A percentile compares a stretch with the other conserved stretches of the same genome.
phyloP scores from a whole-genome alignment of 148 eudicot genomes.

The Rhododendron simsii region DNA sequence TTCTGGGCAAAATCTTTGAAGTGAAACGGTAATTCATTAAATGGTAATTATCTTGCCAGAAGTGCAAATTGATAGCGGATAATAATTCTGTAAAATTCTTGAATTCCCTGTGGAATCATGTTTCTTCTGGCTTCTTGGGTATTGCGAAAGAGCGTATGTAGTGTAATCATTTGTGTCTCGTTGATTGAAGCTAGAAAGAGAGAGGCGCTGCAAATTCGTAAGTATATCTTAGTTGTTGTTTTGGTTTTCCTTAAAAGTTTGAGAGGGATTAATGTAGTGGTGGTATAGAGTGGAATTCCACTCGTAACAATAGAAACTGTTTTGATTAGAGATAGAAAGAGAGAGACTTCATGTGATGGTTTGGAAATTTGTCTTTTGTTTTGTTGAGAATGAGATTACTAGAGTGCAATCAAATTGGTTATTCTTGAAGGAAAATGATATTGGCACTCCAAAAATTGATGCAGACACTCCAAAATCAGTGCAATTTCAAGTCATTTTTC shows the following conservation, averaged over 20 bases:
- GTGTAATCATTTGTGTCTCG: neutral
- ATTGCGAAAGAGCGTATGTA: neutral
- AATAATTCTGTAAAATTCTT: neutral
- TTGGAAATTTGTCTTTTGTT: neutral
- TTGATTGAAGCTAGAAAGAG: neutral
- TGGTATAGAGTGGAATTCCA: neutral
- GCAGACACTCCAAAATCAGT: no score
- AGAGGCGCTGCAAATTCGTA: neutral
- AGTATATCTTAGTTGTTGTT: neutral
- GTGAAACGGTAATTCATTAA: neutral
- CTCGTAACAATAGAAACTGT: neutral
- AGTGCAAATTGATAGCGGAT: neutral
- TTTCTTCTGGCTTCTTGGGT: neutral
- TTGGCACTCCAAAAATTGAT: no score
- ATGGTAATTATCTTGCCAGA: neutral
- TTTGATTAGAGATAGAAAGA: neutral
- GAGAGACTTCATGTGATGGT: neutral
- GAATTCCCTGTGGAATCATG: neutral
- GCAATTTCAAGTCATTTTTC: no score
- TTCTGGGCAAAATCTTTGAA: neutral
- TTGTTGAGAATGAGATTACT: neutral
- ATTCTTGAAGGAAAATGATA: no score
- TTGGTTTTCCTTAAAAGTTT: neutral
- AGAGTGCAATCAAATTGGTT: neutral
- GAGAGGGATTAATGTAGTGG: neutral